phyloP scores from a whole-genome alignment of 805 yeast species.

The Ogataea glucozyma region DNA sequence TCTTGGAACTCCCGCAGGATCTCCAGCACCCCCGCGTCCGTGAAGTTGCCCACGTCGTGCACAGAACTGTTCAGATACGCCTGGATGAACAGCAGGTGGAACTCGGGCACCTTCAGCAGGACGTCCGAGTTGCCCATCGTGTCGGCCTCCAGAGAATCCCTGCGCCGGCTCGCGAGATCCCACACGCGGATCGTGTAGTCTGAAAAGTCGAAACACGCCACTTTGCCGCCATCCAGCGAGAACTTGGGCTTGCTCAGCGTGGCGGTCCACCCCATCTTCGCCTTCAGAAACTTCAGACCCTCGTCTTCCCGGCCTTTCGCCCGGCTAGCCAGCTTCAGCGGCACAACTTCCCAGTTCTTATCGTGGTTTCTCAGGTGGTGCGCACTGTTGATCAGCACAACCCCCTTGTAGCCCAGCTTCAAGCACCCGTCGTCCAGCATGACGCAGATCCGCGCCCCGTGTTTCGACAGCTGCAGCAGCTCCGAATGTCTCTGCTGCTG shows the following conservation, averaged over 20 bases:
- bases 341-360: constrained; percentile 20
- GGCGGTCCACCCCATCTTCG: constrained; percentile 10
- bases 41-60: constrained; percentile 7
- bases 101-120: constrained; percentile 31
- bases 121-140: constrained; percentile 21
- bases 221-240: constrained; percentile 17
- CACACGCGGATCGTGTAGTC: constrained; percentile 25
- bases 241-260: constrained; percentile 21
- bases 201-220: constrained; percentile 25
- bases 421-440: constrained; percentile 19
- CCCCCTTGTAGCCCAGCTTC: constrained; percentile 25
- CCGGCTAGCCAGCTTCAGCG: constrained; percentile 13
- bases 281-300: constrained; percentile 6
- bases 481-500: constrained; percentile 11
- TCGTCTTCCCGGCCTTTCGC: not conserved
- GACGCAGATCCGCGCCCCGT: constrained; percentile 18
- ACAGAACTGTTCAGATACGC: constrained; percentile 21
- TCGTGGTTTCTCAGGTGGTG: constrained; percentile 14
- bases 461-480: constrained; percentile 11
- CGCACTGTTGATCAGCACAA: constrained; percentile 13
- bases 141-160: constrained; percentile 18
- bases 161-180: constrained; percentile 13
- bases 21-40: constrained; percentile 5
- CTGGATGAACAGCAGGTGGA: constrained; percentile 29
- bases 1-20: constrained; percentile 17